phyloP scores from a whole-genome alignment of 2,329 filamentous ascomycete species.

The Peltaster fructicola region DNA sequence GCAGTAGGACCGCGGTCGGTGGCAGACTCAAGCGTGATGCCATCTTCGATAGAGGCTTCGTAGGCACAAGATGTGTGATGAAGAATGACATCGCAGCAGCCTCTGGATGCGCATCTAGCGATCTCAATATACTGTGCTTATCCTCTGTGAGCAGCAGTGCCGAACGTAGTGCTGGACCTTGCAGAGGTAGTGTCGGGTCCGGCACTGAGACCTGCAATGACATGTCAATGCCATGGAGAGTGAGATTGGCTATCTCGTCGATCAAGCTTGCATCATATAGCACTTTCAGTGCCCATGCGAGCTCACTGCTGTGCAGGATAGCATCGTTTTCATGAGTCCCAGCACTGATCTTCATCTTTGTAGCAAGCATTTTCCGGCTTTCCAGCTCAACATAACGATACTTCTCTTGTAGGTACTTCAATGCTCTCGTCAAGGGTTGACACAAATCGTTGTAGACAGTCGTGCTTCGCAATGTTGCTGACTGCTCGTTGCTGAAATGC shows the following conservation, averaged over 20 bases:
- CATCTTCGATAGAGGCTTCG: slow-evolving; percentile 53
- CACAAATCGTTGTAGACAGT: slow-evolving; percentile 81
- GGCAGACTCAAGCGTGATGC: slow-evolving; percentile 55
- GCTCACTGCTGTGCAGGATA: slow-evolving; percentile 14
- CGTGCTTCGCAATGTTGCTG: slow-evolving; percentile 1
- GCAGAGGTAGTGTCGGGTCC: too few relatives aligned
- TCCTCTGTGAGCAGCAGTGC: slow-evolving; percentile 72
- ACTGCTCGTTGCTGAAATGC: slow-evolving; percentile 40
- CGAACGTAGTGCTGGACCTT: slow-evolving; percentile 52
- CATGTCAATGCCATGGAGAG: slow-evolving; percentile 54
- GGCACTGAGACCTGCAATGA: slow-evolving; percentile 45
- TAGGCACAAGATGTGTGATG: slow-evolving; percentile 40
- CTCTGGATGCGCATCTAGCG: slow-evolving; percentile 48
- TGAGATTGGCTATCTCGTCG: slow-evolving; percentile 10
- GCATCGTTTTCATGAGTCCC: too few relatives aligned
- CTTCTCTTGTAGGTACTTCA: slow-evolving; percentile 82
- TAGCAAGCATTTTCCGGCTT: slow-evolving; percentile 59
- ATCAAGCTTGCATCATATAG: slow-evolving; percentile 9
- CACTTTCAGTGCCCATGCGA: slow-evolving; percentile 17
- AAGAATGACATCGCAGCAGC: slow-evolving; percentile 62
- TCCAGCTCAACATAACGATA: slow-evolving; percentile 86
- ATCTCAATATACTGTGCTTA: slow-evolving; percentile 58
- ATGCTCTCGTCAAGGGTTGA: slow-evolving; percentile 79
- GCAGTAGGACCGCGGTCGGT: slow-evolving; percentile 64
- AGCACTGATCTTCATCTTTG: slow-evolving; percentile 60